Percentiles rank a stretch among this genome's conserved stretches.
These are phyloP conservation scores for Thalassiosira mediterranea DNA, from an alignment of 352 stramenopile species.

Conservation along the genomic window DNA sequence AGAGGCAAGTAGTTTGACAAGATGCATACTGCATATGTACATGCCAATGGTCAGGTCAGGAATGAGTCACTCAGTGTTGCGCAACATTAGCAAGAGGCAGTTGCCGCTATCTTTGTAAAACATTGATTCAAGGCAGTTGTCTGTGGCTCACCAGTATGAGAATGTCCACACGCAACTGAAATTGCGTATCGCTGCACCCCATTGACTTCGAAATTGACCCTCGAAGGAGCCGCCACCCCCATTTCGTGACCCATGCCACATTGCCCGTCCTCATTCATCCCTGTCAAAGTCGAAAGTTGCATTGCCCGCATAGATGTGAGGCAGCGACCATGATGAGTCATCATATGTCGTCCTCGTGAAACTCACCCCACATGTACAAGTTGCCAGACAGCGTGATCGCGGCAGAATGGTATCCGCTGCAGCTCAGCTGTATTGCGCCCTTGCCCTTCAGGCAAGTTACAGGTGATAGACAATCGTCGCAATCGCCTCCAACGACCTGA, in stretches of 20 bases:
- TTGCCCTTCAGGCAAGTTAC: slow-evolving; percentile 50
- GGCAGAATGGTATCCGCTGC: slow-evolving; percentile 81
- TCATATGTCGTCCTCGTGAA: background rate
- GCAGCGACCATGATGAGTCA: no score
- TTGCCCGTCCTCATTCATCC: slow-evolving; percentile 50
- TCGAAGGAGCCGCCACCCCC: slow-evolving; percentile 10
- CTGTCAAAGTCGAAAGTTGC: slow-evolving; percentile 4
- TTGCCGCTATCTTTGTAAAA: no score
- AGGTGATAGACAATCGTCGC: background rate
- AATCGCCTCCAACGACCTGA: slow-evolving; percentile 85
- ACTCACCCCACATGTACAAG: slow-evolving; percentile 78
- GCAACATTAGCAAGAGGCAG: no score
- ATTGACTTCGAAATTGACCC: slow-evolving; percentile 23
- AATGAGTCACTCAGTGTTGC: background rate
- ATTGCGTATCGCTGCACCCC: slow-evolving; percentile 21
- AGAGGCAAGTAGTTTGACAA: slow-evolving; percentile 31
- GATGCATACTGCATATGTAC: slow-evolving; percentile 24
- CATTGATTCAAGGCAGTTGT: slow-evolving; percentile 4
- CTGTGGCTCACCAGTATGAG: slow-evolving; percentile 32
- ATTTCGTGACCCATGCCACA: slow-evolving; percentile 39
- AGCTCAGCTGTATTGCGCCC: slow-evolving; percentile 73
- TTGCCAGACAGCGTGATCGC: slow-evolving; percentile 75
- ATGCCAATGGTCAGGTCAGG: background rate
- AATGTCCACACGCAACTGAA: slow-evolving; percentile 44
- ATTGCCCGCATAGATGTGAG: background rate